Percentiles rank a stretch among this genome's conserved stretches.
phyloP scores from a whole-genome alignment of 2,329 filamentous ascomycete genomes.

The Fusarium xylarioides region DNA sequence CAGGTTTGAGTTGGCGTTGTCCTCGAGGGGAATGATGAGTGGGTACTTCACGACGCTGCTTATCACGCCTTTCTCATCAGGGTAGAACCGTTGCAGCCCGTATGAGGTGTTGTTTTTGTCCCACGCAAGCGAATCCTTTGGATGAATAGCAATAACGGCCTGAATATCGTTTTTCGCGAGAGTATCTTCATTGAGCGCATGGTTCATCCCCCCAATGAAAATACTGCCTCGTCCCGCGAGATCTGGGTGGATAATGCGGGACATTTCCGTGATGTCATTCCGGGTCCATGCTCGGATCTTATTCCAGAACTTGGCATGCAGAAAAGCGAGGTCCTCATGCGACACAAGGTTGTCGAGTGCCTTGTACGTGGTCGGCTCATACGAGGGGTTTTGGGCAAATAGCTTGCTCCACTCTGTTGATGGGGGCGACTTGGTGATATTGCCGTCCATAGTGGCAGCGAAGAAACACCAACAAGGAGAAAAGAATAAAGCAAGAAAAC shows the following conservation, averaged over 20 bases:
- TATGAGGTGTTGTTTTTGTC: not conserved
- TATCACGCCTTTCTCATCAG: not conserved
- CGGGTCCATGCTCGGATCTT: not conserved
- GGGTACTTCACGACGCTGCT: not conserved
- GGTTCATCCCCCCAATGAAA: not conserved
- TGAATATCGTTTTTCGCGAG: not conserved
- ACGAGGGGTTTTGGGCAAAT: not conserved
- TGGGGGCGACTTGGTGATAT: not conserved
- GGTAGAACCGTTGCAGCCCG: not conserved
- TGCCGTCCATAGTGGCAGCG: not conserved
- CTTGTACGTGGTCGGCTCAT: not conserved
- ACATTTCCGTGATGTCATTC: not conserved
- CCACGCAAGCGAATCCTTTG: not conserved
- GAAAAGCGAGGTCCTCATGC: not conserved
- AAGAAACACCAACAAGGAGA: no score
- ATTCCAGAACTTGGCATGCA: not conserved
- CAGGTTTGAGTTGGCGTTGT: not conserved
- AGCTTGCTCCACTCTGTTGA: not conserved
- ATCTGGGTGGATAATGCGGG: not conserved
- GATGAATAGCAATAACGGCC: not conserved
- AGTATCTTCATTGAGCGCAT: not conserved
- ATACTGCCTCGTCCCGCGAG: not conserved
- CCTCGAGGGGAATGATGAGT: not conserved
- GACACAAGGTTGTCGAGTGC: not conserved
- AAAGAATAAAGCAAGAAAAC: fast-evolving